Percentiles rank a stretch among this genome's conserved stretches.
Evolutionary conservation across 2,329 filamentous ascomycete genomes (phyloP).

Genomic region (Aureobasidium sp.): DNA sequence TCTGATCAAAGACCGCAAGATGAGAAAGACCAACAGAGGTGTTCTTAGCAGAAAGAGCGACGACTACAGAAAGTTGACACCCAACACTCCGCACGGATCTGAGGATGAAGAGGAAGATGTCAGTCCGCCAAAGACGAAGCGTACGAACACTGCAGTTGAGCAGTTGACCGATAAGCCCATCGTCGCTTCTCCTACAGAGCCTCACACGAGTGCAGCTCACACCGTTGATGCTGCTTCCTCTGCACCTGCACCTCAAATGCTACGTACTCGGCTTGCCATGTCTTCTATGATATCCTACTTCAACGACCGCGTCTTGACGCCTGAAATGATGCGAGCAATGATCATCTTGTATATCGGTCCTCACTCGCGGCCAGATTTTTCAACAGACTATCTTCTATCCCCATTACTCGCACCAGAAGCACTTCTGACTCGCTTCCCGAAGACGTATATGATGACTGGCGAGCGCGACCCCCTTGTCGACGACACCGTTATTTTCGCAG

Average conservation of each 20-base stretch:
- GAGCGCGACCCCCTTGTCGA: conserved; percentile 94
- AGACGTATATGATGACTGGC: conserved; percentile 88
- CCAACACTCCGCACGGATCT: conserved; percentile 72
- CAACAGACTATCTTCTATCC: conserved; percentile 81
- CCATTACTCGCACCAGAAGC: conserved; percentile 83
- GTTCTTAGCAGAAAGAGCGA: conserved; percentile 81
- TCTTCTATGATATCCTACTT: conserved; percentile 98
- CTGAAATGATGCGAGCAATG: conserved; percentile 99
- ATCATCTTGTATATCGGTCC: conserved; percentile 96
- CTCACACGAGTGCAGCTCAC: conserved; percentile 29
- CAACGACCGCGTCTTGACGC: conserved; percentile 87
- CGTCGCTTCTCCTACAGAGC: conserved; percentile 2
- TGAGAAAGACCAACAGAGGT: conserved; percentile 67
- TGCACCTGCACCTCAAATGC: conserved; percentile 37
- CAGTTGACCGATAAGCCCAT: conserved; percentile 22
- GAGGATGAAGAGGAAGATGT: conserved; percentile 58
- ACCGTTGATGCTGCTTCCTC: conserved; percentile 24
- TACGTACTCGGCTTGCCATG: conserved; percentile 84
- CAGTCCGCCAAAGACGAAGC: conserved; percentile 10
- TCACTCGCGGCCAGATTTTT: conserved; percentile 87
- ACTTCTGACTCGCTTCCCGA: conserved; percentile 79
- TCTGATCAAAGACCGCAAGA: conserved; percentile 75
- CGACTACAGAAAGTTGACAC: conserved; percentile 76
- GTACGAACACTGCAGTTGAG: neutral
- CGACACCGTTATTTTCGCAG: conserved; percentile 94